Percentiles rank a stretch among this genome's conserved stretches.
These are phyloP conservation scores for Rutstroemia sp. DNA, from an alignment of 2,329 filamentous ascomycete genomes.

Conservation along the genomic window DNA sequence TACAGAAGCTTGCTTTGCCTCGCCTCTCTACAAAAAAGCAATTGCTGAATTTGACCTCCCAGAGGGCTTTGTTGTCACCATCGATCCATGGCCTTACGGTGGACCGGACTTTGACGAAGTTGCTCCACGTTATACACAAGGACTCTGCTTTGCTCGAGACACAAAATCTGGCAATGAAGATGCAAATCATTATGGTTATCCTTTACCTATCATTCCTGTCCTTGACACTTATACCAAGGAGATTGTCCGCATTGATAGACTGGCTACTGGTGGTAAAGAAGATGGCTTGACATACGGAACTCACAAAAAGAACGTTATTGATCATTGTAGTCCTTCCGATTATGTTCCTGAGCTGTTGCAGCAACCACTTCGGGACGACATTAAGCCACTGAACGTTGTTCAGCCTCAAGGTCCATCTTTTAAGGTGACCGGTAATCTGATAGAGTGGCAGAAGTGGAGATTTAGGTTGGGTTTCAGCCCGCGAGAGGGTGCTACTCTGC, in stretches of 20 bases:
- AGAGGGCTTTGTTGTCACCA: slow-evolving; percentile 46
- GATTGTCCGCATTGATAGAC: slow-evolving; percentile 41
- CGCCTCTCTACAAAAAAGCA: slow-evolving; percentile 43
- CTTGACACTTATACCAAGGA: slow-evolving; percentile 41
- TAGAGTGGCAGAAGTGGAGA: slow-evolving; percentile 49
- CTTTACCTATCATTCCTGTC: slow-evolving; percentile 39
- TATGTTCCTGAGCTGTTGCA: slow-evolving; percentile 26
- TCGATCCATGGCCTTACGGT: slow-evolving; percentile 49
- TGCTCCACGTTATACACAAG: slow-evolving; percentile 45
- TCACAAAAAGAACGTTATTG: slow-evolving; percentile 30
- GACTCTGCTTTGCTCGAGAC: slow-evolving; percentile 45
- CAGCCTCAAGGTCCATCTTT: slow-evolving; percentile 59
- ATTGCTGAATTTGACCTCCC: slow-evolving; percentile 44
- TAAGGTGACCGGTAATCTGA: slow-evolving; percentile 32
- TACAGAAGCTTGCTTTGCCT: slow-evolving; percentile 29
- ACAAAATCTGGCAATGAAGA: slow-evolving; percentile 14
- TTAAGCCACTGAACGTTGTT: slow-evolving; percentile 39
- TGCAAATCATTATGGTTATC: slow-evolving; percentile 36
- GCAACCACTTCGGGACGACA: slow-evolving; percentile 33
- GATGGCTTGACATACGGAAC: slow-evolving; percentile 38
- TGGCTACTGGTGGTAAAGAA: slow-evolving; percentile 32
- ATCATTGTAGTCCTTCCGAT: slow-evolving; percentile 30
- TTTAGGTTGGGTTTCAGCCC: slow-evolving; percentile 56
- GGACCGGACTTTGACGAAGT: slow-evolving; percentile 41
- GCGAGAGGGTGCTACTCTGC: slow-evolving; percentile 52